Evolutionary conservation across 2,329 filamentous ascomycete genomes (phyloP).

Genomic region (Cytospora chrysosperma): DNA sequence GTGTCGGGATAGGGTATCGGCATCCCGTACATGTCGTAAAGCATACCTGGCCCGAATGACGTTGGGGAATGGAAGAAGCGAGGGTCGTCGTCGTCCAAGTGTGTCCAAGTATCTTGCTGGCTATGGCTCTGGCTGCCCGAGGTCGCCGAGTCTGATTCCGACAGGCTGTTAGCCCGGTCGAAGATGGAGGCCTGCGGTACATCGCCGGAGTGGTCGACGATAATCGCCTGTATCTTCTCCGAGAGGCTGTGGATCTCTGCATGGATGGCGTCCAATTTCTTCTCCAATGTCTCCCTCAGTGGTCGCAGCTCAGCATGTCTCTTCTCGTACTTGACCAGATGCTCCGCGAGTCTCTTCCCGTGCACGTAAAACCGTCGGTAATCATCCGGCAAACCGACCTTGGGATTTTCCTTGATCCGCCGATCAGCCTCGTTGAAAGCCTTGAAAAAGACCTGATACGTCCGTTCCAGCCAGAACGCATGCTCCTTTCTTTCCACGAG

Average conservation of each 20-base stretch:
- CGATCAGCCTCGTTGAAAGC: slow-evolving; percentile 48
- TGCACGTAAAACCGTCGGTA: slow-evolving; percentile 53
- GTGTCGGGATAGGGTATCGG: slow-evolving; percentile 33
- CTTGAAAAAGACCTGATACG: slow-evolving; percentile 47
- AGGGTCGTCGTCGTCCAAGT: slow-evolving; percentile 30
- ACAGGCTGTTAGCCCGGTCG: slow-evolving; percentile 48
- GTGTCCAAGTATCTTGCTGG: slow-evolving; percentile 27
- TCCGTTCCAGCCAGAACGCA: slow-evolving; percentile 49
- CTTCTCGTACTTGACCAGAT: slow-evolving; percentile 41
- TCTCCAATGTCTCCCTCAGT: slow-evolving; percentile 37
- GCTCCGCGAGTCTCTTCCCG: slow-evolving; percentile 45
- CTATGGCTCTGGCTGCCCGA: slow-evolving; percentile 37
- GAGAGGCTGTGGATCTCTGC: slow-evolving; percentile 44
- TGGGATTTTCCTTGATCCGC: slow-evolving; percentile 41
- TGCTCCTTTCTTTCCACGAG: slow-evolving; percentile 42
- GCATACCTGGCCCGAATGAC: slow-evolving; percentile 28
- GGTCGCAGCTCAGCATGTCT: slow-evolving; percentile 31
- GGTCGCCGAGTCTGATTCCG: slow-evolving; percentile 46
- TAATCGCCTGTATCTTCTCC: slow-evolving; percentile 39
- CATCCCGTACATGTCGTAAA: slow-evolving; percentile 38
- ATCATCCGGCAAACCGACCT: slow-evolving; percentile 50
- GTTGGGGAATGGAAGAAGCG: slow-evolving; percentile 34
- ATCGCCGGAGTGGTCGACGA: slow-evolving; percentile 36
- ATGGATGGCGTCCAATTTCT: slow-evolving; percentile 39
- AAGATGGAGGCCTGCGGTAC: slow-evolving; percentile 46